Evolutionary conservation across 2,329 filamentous ascomycete species (phyloP).

Genomic region (Teratosphaeria nubilosa): DNA sequence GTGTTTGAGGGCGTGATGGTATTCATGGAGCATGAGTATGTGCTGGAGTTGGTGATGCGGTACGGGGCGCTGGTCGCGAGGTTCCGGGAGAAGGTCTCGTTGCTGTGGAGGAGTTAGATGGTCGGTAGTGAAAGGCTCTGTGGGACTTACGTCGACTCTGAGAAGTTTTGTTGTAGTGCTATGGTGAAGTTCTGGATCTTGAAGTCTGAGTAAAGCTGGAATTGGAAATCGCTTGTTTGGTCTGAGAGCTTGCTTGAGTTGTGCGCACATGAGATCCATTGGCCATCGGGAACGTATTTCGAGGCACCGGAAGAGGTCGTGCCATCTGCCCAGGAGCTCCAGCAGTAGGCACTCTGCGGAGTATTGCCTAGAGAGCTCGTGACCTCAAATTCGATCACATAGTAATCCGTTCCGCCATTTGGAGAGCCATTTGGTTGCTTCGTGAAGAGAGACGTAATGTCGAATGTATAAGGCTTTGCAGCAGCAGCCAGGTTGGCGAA

Average conservation of each 20-base stretch:
- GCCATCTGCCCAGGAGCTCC: conserved; percentile 17
- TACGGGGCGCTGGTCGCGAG: background rate
- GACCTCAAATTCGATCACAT: conserved; percentile 16
- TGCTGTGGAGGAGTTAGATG: background rate
- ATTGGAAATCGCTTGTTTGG: conserved; percentile 10
- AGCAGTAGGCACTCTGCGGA: conserved; percentile 10
- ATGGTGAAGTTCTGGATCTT: conserved; percentile 20
- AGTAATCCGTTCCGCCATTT: conserved; percentile 17
- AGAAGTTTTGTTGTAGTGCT: conserved; percentile 11
- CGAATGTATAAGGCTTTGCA: background rate
- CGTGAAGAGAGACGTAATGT: conserved; percentile 7
- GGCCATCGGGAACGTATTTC: conserved; percentile 11
- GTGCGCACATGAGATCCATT: conserved; percentile 15
- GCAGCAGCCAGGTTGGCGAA: background rate
- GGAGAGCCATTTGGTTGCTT: conserved; percentile 19
- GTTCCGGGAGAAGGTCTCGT: background rate
- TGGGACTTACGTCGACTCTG: background rate
- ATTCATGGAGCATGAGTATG: background rate
- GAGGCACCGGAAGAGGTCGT: conserved; percentile 6
- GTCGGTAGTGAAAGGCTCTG: no score
- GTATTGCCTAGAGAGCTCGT: conserved; percentile 9
- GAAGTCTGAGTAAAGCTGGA: conserved; percentile 18
- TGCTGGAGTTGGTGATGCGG: background rate
- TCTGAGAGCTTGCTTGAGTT: background rate
- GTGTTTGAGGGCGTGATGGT: background rate